Evolutionary conservation across 116 monocot species (phyloP).

Genomic region (Trichopus zeylanicus): DNA sequence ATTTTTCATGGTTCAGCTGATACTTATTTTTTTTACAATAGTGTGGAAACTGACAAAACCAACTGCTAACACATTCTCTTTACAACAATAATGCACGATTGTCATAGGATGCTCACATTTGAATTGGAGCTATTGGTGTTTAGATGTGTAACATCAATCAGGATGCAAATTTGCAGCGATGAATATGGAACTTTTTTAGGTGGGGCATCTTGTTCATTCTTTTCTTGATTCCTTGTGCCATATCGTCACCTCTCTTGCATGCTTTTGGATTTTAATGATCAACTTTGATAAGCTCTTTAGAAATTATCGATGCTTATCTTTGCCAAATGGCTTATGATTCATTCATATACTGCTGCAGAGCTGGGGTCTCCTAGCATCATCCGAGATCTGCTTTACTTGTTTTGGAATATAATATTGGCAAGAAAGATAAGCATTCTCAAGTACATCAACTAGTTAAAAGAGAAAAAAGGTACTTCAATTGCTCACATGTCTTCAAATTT

Average conservation of each 20-base stretch:
- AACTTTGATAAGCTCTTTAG: constrained; percentile 5
- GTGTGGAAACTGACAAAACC: too few relatives aligned
- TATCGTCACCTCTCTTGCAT: background rate
- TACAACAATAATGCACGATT: too few relatives aligned
- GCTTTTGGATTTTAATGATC: background rate
- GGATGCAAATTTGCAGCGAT: too few relatives aligned
- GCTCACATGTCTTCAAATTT: background rate
- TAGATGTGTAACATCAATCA: too few relatives aligned
- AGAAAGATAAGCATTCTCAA: constrained; percentile 18
- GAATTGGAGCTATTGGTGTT: too few relatives aligned
- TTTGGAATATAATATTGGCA: constrained; percentile 27
- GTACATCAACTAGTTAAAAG: constrained; percentile 22
- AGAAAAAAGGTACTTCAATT: constrained; percentile 14
- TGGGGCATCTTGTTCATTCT: background rate
- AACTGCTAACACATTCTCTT: too few relatives aligned
- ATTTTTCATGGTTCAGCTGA: too few relatives aligned
- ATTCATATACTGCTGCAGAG: constrained; percentile 13
- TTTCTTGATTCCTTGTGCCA: background rate
- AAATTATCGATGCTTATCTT: constrained; percentile 2
- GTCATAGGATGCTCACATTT: too few relatives aligned
- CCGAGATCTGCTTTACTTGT: constrained; percentile 41
- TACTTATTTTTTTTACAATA: too few relatives aligned
- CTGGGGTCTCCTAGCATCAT: constrained; percentile 31
- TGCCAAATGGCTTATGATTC: constrained; percentile 16
- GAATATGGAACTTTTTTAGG: too few relatives aligned